These are phyloP conservation scores for Chionographis japonica DNA, from an alignment of 106 monocot genomes.

Conservation along the genomic window DNA sequence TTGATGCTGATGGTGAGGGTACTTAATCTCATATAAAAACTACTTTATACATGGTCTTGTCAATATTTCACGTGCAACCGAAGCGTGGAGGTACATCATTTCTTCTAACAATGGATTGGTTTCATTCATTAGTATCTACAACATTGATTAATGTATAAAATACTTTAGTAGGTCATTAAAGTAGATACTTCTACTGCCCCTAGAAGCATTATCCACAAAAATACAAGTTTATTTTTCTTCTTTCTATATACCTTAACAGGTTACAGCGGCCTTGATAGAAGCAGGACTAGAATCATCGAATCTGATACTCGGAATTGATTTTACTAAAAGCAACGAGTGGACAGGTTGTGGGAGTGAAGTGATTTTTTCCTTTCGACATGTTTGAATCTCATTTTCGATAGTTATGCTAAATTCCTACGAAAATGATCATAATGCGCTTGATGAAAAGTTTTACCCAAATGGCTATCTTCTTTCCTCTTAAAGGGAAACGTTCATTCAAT, in stretches of 20 bases:
- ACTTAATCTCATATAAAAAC: too few species aligned
- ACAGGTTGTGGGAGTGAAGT: conserved; percentile 29
- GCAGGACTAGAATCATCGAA: conserved; percentile 76
- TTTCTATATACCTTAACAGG: conserved; percentile 26
- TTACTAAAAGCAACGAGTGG: conserved; percentile 88
- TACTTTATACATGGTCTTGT: too few species aligned
- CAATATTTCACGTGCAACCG: too few species aligned
- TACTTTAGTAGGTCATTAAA: too few species aligned
- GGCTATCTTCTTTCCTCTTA: not conserved
- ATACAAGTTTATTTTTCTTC: not conserved
- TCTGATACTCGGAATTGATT: conserved; percentile 70
- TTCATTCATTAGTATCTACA: too few species aligned
- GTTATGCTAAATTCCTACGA: not conserved
- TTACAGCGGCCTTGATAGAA: conserved; percentile 48
- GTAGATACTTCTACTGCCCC: too few species aligned
- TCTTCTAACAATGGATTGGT: too few species aligned
- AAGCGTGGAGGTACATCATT: too few species aligned
- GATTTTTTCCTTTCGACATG: not conserved
- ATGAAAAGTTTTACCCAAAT: not conserved
- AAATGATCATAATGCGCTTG: not conserved
- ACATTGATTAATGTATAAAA: too few species aligned
- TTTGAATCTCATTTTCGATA: not conserved
- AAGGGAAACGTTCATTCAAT: conserved; percentile 53
- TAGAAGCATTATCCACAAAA: too few species aligned
- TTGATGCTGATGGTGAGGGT: too few species aligned